phyloP scores from a whole-genome alignment of 345 rosid genomes.

The Citropsis articulata region DNA sequence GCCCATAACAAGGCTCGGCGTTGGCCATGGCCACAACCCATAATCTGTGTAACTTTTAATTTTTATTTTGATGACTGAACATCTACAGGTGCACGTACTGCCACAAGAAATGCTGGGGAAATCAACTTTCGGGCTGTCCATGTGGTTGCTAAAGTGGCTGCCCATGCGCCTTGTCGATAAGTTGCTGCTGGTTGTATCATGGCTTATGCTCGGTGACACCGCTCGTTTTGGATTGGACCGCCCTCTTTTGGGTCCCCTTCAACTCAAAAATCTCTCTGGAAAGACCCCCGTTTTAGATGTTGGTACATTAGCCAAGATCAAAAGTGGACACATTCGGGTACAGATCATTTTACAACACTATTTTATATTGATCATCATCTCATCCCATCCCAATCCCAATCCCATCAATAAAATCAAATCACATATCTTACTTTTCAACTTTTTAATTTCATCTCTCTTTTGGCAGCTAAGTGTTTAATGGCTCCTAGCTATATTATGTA shows the following conservation, averaged over 20 bases:
- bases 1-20: constrained; percentile 12
- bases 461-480: constrained; percentile 30
- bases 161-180: constrained; percentile 76
- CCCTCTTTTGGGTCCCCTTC: constrained; percentile 78
- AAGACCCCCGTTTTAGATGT: constrained; percentile 94
- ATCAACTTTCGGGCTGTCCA: constrained; percentile 93
- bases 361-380: too few species aligned
- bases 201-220: constrained; percentile 77
- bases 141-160: constrained; percentile 90
- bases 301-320: constrained; percentile 83
- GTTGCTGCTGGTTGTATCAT: constrained; percentile 55
- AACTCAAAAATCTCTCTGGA: constrained; percentile 68
- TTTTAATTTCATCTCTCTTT: background rate
- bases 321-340: constrained; percentile 87
- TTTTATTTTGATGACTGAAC: too few species aligned
- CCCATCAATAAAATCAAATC: constrained; percentile 1
- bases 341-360: background rate
- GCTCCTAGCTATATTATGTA: constrained; percentile 9
- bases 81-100: constrained; percentile 83
- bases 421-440: constrained; percentile 7
- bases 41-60: background rate
- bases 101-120: constrained; percentile 92
- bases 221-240: constrained; percentile 66
- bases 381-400: too few species aligned
- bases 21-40: background rate